A percentile compares a stretch with the other conserved stretches of the same genome.
phyloP scores from a whole-genome alignment of 495 filamentous ascomycete genomes.

The Melanomma pulvis-pyrius region DNA sequence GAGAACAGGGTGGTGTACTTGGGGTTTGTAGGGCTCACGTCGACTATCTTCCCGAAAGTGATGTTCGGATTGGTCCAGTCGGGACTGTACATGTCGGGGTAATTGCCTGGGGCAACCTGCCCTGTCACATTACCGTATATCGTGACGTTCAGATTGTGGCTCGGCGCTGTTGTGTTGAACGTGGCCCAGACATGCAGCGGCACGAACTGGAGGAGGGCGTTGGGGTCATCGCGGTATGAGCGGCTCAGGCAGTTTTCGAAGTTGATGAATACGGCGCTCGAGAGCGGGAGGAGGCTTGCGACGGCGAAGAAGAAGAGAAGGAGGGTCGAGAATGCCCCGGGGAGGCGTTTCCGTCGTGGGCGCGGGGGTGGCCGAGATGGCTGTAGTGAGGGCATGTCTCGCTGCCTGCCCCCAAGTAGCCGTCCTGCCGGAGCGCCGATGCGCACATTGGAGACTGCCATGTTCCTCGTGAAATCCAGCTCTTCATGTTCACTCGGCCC shows the following conservation, averaged over 20 bases:
- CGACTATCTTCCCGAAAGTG: constrained; percentile 75
- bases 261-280: constrained; percentile 62
- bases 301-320: constrained; percentile 27
- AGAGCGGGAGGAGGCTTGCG: constrained; percentile 17
- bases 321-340: background rate
- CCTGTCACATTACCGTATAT: constrained; percentile 93
- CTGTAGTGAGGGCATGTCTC: constrained; percentile 24
- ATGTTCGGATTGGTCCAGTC: constrained; percentile 58
- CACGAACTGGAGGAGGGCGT: constrained; percentile 75
- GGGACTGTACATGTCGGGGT: constrained; percentile 56
- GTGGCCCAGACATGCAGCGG: constrained; percentile 71
- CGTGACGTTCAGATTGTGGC: constrained; percentile 73
- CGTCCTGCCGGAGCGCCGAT: background rate
- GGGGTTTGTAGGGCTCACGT: constrained; percentile 55
- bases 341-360: constrained; percentile 27
- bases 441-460: background rate
- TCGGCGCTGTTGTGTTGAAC: constrained; percentile 64
- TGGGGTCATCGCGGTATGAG: constrained; percentile 42
- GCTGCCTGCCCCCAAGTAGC: constrained; percentile 1
- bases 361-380: constrained; percentile 20
- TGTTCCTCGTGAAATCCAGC: background rate
- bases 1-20: constrained; percentile 72
- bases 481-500: constrained; percentile 19
- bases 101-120: constrained; percentile 46
- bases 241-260: constrained; percentile 83